Conservation (phyloP, 164 flowering plant genomes). For the Houttuynia cordata region DNA sequence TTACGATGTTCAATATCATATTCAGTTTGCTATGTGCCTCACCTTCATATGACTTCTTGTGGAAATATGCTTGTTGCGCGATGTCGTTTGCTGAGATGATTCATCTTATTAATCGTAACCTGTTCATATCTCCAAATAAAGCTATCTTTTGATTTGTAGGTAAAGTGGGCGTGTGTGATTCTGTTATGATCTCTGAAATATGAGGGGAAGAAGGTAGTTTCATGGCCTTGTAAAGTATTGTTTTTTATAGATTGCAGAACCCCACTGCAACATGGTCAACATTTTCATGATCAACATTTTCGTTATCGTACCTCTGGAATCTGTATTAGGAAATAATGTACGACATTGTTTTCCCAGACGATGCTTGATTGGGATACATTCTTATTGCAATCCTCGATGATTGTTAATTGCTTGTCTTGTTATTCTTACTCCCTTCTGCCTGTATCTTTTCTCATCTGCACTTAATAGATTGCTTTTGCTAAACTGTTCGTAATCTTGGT, state of each 20-base stretch:
- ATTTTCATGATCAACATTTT: slow-evolving; percentile 1
- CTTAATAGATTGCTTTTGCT: too few species aligned
- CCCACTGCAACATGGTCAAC: slow-evolving; percentile 14
- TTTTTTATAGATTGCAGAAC: slow-evolving; percentile 13
- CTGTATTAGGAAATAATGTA: not conserved
- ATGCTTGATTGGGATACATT: too few species aligned
- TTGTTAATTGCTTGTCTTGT: too few species aligned
- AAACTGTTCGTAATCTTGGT: too few species aligned
- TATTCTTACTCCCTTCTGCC: too few species aligned
- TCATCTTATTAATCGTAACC: slow-evolving; percentile 44
- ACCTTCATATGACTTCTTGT: too few species aligned
- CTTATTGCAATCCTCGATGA: too few species aligned
- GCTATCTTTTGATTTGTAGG: slow-evolving; percentile 96
- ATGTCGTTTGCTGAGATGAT: slow-evolving; percentile 8
- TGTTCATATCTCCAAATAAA: slow-evolving; percentile 81
- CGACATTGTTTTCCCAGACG: too few species aligned
- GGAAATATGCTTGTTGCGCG: not conserved
- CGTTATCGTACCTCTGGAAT: not conserved
- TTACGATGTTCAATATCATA: too few species aligned
- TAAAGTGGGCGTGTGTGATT: slow-evolving; percentile 72
- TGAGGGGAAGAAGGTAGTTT: slow-evolving; percentile 90
- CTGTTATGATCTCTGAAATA: slow-evolving; percentile 94
- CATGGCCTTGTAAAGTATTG: slow-evolving; percentile 46
- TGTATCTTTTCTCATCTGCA: too few species aligned
- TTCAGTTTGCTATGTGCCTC: too few species aligned